These are phyloP conservation scores for Tetrahymena borealis DNA, from an alignment of 73 alveolate genomes.

Conservation along the genomic window DNA sequence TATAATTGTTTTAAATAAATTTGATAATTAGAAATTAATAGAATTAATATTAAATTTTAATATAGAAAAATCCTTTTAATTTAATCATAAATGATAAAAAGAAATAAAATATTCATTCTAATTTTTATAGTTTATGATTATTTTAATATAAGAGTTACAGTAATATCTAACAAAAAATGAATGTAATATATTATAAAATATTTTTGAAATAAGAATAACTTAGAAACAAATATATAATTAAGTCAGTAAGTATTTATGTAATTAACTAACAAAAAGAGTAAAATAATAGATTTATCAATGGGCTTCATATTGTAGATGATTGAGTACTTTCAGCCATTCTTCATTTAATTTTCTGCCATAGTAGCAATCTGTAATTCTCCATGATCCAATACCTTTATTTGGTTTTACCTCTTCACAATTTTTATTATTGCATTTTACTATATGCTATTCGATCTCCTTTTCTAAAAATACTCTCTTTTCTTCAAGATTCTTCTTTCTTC, in stretches of 20 bases:
- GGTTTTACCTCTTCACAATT: not conserved
- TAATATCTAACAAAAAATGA: too few species aligned
- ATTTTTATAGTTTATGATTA: too few species aligned
- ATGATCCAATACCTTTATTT: not conserved
- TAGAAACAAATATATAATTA: not conserved
- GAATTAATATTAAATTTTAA: too few species aligned
- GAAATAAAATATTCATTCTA: too few species aligned
- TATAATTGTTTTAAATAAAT: too few species aligned
- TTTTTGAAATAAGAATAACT: not conserved
- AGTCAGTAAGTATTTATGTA: not conserved
- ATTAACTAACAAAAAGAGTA: not conserved
- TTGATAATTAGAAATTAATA: too few species aligned
- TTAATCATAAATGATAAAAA: too few species aligned
- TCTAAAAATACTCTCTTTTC: not conserved
- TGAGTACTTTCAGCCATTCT: not conserved
- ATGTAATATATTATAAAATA: too few species aligned
- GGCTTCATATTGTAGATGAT: not conserved
- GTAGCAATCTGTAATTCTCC: not conserved
- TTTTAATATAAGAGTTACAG: too few species aligned
- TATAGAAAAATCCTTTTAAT: too few species aligned
- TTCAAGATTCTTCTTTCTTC: not conserved
- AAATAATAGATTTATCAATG: not conserved
- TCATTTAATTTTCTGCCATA: not conserved
- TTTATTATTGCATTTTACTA: not conserved
- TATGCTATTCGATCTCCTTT: not conserved